Percentiles rank a stretch among this genome's conserved stretches.
Evolutionary conservation across 192 early-diverging fungal species (phyloP).

Genomic region (Backusella tuberculispora): DNA sequence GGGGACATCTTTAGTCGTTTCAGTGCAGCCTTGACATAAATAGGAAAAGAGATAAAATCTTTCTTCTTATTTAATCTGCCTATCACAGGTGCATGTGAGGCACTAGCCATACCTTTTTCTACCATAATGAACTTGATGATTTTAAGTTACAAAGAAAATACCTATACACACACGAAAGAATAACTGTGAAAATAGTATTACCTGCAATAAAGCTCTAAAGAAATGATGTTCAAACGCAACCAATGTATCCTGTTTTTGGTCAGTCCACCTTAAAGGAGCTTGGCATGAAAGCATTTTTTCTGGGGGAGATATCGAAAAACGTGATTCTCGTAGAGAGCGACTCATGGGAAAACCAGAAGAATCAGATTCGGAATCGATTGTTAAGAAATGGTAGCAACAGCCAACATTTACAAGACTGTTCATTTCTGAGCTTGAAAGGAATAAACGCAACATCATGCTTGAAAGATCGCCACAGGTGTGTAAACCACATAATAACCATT

Average conservation of each 20-base stretch:
- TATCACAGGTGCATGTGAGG: slow-evolving; percentile 54
- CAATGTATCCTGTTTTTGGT: slow-evolving; percentile 51
- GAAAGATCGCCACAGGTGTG: slow-evolving; percentile 87
- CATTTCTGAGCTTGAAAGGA: slow-evolving; percentile 56
- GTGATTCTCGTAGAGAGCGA: slow-evolving; percentile 20
- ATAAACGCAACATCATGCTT: slow-evolving; percentile 69
- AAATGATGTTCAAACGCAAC: slow-evolving; percentile 71
- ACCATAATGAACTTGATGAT: slow-evolving; percentile 53
- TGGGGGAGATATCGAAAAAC: slow-evolving; percentile 56
- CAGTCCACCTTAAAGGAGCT: slow-evolving; percentile 75
- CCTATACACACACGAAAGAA: background rate
- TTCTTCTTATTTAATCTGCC: slow-evolving; percentile 61
- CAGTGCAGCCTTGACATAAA: slow-evolving; percentile 65
- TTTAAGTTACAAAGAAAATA: too few relatives aligned
- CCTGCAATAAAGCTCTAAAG: slow-evolving; percentile 77
- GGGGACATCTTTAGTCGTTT: slow-evolving; percentile 13
- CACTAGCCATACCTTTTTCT: slow-evolving; percentile 47
- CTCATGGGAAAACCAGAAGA: slow-evolving; percentile 53
- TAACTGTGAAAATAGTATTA: slow-evolving; percentile 3
- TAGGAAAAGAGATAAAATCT: slow-evolving; percentile 53
- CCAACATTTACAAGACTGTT: slow-evolving; percentile 66
- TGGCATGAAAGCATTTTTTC: slow-evolving; percentile 80
- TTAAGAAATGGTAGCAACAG: slow-evolving; percentile 87
- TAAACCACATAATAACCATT: slow-evolving; percentile 79
- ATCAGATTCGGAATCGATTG: slow-evolving; percentile 45